Base-by-base conservation (phyloP, 352 stramenopile species). In the Phytophthora brassicae region DNA sequence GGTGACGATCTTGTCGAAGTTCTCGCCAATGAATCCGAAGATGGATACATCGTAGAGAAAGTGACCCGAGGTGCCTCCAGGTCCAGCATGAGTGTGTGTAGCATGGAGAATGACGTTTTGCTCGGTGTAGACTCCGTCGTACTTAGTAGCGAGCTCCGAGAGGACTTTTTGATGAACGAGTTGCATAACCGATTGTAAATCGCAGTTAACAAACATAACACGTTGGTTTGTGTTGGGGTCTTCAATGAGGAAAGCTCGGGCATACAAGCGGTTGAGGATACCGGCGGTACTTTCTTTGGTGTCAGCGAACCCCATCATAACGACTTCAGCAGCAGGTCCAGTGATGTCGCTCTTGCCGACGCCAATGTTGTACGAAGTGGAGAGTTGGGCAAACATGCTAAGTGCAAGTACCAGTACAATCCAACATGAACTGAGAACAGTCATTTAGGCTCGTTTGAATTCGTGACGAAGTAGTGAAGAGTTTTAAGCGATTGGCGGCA, bases 71-170 rank as follows among this genome's bases (percentile, higher is more conserved):
- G 87, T 86, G 4, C 88, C 88, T 17, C 75, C 85, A 1, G 86
- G 80, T 0, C 76, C 85, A 36, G 78, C 83, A 59, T 96, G 88
- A 16, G 85, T 95, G 65, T 96, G 88, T 2, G 82, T 93, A n/a
- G 82, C 84, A 57, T 81, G 82, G 12, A 95, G 75, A 20, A 79
- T 70, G 7, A 92, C 64, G 56, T 90, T 94, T 47, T 89, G 75
- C 39, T 72, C 75, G 22, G 68, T 68, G 72, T 84, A 84, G 3
- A 78, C n/a, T 20, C 38, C 38, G 17, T 44, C 16, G 17, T 44
- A 44, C 11, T 44, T 44, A 9, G 19, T 44, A 3, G 38, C 17
- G 17, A 44, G n/a, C 38, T 44, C 17, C 7, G 38, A 6, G 38
- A 44, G 38, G 24, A 44, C 38, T 44, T 44, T 17, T 44, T 44